Evolutionary conservation across 2,329 filamentous ascomycete species (phyloP), one percentile per base, ranked within the genome.

Genomic region (Paecilomyces variotii): DNA sequence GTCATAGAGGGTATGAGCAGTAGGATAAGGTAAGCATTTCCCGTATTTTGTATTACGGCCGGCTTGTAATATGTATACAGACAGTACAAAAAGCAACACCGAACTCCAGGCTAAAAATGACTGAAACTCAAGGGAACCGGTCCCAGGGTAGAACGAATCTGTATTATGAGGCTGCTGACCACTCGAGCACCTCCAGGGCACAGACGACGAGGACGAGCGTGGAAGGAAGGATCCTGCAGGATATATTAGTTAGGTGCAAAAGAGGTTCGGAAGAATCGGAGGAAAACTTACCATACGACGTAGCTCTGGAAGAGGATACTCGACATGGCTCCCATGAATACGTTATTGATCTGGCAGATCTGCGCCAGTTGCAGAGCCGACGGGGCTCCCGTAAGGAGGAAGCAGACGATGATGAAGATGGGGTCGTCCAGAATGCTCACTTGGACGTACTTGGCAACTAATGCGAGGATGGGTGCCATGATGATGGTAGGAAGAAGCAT

Each of bases 371-470:
- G 94, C 63, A 99, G 80, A 27, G 94, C 94, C 62, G 89, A 95
- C 4, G 94, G 94, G 2, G 94, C 94, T 35, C 94, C 94, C 0
- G 91, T 93, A 64, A 99, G 88, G 63, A 99, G 80, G 82, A 97
- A 99, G 77, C 92, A 97, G 35, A 99, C 94, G 65, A 99, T 90
- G 65, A 99, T 87, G 74, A 99, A 99, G 68, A 99, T 99, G 9
- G 94, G 94, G 70, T 99, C 94, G 71, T 95, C 94, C 34, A 99
- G 80, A 66, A 99, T 97, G 79, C 90, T 95, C 69, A 99, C 83
- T 2, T 91, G 91, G 27, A 96, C 84, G 69, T 87, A 97, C 72
- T 97, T 97, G 60, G 94, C 94, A 53, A 88, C 83, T 14, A 97
- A 63, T 0, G 93, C 93, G 35, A 99, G 78, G 53, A 97, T 79